phyloP scores from a whole-genome alignment of 352 stramenopile genomes.

The Blastocystis sp. region DNA sequence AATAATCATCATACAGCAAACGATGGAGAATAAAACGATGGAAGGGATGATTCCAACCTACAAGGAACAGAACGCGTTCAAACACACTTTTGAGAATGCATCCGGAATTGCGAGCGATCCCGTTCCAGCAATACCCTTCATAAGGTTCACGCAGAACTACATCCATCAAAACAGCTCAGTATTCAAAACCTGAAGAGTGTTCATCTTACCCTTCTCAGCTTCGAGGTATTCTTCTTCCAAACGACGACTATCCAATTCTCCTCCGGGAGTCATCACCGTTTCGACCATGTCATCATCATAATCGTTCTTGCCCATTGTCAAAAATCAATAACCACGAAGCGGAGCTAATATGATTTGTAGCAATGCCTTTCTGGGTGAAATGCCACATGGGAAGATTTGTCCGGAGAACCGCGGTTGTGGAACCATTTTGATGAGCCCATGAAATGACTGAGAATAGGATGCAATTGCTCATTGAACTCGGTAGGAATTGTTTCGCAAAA shows the following conservation, averaged over 20 bases:
- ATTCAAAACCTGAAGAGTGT: slow-evolving; percentile 10
- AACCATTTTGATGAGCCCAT: neutral
- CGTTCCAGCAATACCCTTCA: slow-evolving; percentile 53
- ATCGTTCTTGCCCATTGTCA: neutral
- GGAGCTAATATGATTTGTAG: neutral
- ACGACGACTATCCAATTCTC: slow-evolving; percentile 21
- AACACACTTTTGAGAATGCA: slow-evolving; percentile 36
- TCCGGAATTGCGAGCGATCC: slow-evolving; percentile 32
- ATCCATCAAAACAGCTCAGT: neutral
- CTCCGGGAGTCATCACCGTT: neutral
- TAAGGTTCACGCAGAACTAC: slow-evolving; percentile 50
- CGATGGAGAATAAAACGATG: slow-evolving; percentile 1
- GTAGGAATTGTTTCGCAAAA: too few relatives aligned
- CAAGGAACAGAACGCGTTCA: neutral
- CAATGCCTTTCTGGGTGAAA: neutral
- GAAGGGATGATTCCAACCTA: slow-evolving; percentile 46
- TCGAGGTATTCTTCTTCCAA: slow-evolving; percentile 50
- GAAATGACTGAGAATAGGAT: too few relatives aligned
- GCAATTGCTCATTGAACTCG: too few relatives aligned
- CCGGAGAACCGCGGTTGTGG: neutral
- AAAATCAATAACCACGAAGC: neutral
- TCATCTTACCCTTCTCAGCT: slow-evolving; percentile 47
- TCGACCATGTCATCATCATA: slow-evolving; percentile 3
- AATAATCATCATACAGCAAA: slow-evolving; percentile 47
- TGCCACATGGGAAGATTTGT: neutral